Evolutionary conservation across 2,329 filamentous ascomycete species (phyloP).

Genomic region (Ascochyta clinopodiicola): DNA sequence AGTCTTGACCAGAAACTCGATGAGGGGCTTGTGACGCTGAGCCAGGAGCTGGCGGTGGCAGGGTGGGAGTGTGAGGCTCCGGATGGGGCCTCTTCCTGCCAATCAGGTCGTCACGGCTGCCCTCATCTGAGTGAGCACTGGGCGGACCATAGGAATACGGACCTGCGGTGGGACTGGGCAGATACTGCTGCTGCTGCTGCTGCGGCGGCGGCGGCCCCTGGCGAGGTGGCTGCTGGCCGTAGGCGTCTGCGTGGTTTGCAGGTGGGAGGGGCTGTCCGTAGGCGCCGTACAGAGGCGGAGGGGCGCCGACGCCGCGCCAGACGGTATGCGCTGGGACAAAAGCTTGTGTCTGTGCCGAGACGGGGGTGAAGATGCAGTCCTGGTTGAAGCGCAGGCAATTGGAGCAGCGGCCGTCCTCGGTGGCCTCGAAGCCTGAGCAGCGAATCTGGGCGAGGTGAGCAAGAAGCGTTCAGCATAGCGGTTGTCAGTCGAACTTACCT

Average conservation of each 20-base stretch:
- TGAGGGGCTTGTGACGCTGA: slow-evolving; percentile 50
- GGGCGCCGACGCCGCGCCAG: slow-evolving; percentile 55
- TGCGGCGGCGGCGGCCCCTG: not conserved
- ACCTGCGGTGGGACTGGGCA: slow-evolving; percentile 55
- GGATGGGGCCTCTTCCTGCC: slow-evolving; percentile 56
- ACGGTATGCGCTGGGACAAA: slow-evolving; percentile 76
- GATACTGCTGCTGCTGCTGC: slow-evolving; percentile 50
- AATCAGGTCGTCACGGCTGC: slow-evolving; percentile 46
- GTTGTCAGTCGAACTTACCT: slow-evolving; percentile 51
- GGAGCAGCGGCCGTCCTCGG: slow-evolving; percentile 73
- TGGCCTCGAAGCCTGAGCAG: slow-evolving; percentile 76
- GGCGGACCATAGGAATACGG: slow-evolving; percentile 49
- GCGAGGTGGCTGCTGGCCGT: slow-evolving; percentile 48
- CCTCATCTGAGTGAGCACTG: slow-evolving; percentile 47
- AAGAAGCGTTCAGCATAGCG: not conserved
- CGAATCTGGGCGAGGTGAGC: slow-evolving; percentile 65
- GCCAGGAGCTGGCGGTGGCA: slow-evolving; percentile 57
- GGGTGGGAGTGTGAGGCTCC: slow-evolving; percentile 59
- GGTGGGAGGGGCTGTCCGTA: slow-evolving; percentile 58
- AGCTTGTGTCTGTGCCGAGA: slow-evolving; percentile 75
- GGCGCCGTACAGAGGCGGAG: slow-evolving; percentile 59
- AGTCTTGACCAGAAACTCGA: slow-evolving; percentile 45
- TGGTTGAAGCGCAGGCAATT: slow-evolving; percentile 78
- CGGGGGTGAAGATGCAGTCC: slow-evolving; percentile 78
- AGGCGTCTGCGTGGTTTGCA: slow-evolving; percentile 43